A percentile compares a stretch with the other conserved stretches of the same genome.
Evolutionary conservation across 768 basidiomycete genomes (phyloP).

Genomic region (Boletus huronensis): DNA sequence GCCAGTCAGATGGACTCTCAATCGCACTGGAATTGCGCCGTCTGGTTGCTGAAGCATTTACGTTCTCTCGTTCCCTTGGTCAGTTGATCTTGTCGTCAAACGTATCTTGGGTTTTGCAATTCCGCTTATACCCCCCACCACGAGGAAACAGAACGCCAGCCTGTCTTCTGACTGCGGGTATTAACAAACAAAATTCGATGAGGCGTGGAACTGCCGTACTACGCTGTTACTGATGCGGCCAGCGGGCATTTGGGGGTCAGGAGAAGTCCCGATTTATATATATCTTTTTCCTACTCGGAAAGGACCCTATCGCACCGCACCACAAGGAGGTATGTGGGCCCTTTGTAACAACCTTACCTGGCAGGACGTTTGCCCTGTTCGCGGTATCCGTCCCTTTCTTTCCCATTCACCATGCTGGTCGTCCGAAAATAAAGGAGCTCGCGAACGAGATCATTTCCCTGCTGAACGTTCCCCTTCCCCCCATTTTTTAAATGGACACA

Average conservation of each 20-base stretch:
- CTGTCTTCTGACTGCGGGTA: not conserved
- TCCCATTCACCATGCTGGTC: not conserved
- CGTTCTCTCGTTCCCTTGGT: not conserved
- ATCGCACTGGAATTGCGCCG: not conserved
- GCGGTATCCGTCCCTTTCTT: not conserved
- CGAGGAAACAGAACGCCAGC: not conserved
- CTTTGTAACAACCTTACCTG: not conserved
- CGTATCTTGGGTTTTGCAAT: not conserved
- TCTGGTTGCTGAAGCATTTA: not conserved
- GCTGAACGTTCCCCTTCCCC: too few relatives aligned
- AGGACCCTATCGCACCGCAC: not conserved
- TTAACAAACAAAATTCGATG: not conserved
- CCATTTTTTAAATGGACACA: too few relatives aligned
- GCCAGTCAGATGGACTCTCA: not conserved
- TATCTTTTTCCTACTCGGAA: not conserved
- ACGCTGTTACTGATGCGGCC: not conserved
- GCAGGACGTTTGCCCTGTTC: not conserved
- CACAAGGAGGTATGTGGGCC: not conserved
- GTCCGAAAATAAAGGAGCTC: not conserved
- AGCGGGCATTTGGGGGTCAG: not conserved
- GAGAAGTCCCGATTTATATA: not conserved
- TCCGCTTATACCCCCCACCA: slow-evolving; percentile 5
- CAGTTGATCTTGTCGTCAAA: not conserved
- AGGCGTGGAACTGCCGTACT: slow-evolving; percentile 1
- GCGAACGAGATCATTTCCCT: not conserved